Evolutionary conservation across 805 yeast species (phyloP), one percentile per base, ranked within the genome.

Genomic region (Candida berthetii): DNA sequence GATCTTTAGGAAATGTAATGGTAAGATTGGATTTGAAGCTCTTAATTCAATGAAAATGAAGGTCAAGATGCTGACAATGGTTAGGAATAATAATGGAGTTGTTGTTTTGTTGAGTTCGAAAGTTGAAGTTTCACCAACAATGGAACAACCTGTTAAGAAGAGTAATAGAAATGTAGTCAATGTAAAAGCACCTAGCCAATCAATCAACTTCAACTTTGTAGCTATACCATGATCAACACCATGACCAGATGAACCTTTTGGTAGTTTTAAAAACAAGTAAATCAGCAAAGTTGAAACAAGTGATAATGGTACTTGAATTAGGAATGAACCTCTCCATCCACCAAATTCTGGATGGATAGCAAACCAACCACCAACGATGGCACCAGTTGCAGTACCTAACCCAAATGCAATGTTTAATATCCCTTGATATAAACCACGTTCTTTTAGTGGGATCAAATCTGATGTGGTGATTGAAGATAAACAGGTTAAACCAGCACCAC

Each of bases 361-460:
- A 22, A 22, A 22, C 24, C 24, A 22, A 8, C 24, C 24, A 29
- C 81, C 82, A 46, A 74, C 55, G 1, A 74, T 55, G 7, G 88
- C 89, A 22, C 91, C 90, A 25, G 72, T 54, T 0, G 83, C 78
- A n/a, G 86, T 82, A 15, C 96, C 96, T 10, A 78, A 52, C 10
- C 87, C 87, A 53, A 71, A 87, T 25, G 74, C 77, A 13, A 87
- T 68, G 57, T 86, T 86, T 15, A 85, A 88, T 42, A 82, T 57
- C 0, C 96, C 96, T 57, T 87, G 96, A 58, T 73, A 85, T 29
- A 85, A 58, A 2, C 95, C 95, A 43, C 96, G 69, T 41, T 82
- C 75, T 43, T 91, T 68, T 46, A 84, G 71, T 2, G 93, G 82
- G n/a, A 87, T 22, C 24, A 22, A 22, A 8, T 22, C 24, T 7